Base-by-base conservation (phyloP, 208 protist genomes). In the Naegleria lovaniensis region DNA sequence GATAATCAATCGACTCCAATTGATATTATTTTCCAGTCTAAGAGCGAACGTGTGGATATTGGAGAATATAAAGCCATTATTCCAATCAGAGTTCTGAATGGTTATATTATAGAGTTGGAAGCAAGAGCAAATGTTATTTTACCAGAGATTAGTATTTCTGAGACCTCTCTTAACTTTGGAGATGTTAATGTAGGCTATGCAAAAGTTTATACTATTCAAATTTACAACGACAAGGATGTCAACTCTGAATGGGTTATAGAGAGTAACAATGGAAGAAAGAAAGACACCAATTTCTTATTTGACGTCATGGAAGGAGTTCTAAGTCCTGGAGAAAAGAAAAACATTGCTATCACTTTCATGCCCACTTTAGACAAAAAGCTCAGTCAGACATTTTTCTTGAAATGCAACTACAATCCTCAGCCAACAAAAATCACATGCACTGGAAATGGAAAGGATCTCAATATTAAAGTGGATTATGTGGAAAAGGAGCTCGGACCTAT, bases 91-190 rank as follows among this genome's bases (percentile, higher is more conserved):
- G 93, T 98, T 39, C 93, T 94, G 84, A 95, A 94, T 39, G 97
- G 97, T 15, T 96, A 97, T 19, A 92, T 93, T 19, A 92, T 98
- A 43, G 91, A 96, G 38, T 52, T 99, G 15, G 92, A 96, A 86
- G 93, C 97, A n/a, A 92, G 91, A 91, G 97, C 96, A 91, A 97
- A 96, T 91, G 94, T 99, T 36, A 97, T 95, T 16, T 96, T 97
- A 51, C 98, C 98, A 55, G 92, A 94, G 19, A 90, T 99, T 76
- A 86, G 89, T 22, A 41, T 98, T 1, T 94, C 92, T 40, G 92
- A 93, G 40, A 93, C 91, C n/a, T 43, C 86, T 38, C 48, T 98
- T 36, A 93, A 97, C 92, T 99, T 98, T 94, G 97, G 96, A 13
- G 89, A 92, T 22, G 93, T 98, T n/a, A 90, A 94, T 22, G 91